Evolutionary conservation across 164 flowering plant species (phyloP).

Genomic region (Dillenia turbinata): DNA sequence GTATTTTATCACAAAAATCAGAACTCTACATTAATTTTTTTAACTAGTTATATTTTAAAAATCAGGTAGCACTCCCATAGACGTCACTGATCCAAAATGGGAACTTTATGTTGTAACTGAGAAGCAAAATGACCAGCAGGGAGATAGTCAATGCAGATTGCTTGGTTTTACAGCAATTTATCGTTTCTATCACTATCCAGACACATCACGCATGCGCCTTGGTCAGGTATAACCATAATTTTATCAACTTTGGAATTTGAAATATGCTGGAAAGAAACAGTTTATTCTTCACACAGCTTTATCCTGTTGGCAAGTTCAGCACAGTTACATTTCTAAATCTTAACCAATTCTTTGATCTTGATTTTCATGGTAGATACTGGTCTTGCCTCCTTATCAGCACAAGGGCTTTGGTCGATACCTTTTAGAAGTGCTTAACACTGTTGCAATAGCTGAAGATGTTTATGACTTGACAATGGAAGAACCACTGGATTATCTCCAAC

Average conservation of each 20-base stretch:
- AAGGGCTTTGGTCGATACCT: slow-evolving; percentile 77
- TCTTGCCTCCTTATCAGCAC: slow-evolving; percentile 81
- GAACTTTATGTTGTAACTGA: slow-evolving; percentile 65
- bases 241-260: too few species aligned
- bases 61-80: slow-evolving; percentile 91
- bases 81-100: slow-evolving; percentile 82
- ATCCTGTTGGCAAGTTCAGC: too few species aligned
- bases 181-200: slow-evolving; percentile 80
- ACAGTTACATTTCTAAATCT: too few species aligned
- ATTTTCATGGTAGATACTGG: slow-evolving; percentile 60
- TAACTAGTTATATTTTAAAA: slow-evolving; percentile 6
- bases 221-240: slow-evolving; percentile 49
- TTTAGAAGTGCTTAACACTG: slow-evolving; percentile 53
- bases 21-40: not conserved
- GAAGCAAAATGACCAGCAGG: slow-evolving; percentile 34
- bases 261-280: too few species aligned
- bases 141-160: slow-evolving; percentile 28
- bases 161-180: slow-evolving; percentile 82
- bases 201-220: slow-evolving; percentile 64
- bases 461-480: slow-evolving; percentile 87
- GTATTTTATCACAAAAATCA: not conserved
- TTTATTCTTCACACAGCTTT: too few species aligned
- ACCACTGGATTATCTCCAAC: slow-evolving; percentile 81
- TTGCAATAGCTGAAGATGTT: slow-evolving; percentile 65
- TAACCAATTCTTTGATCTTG: too few species aligned